phyloP scores from a whole-genome alignment of 2,329 filamentous ascomycete species.

The Nemania diffusa region DNA sequence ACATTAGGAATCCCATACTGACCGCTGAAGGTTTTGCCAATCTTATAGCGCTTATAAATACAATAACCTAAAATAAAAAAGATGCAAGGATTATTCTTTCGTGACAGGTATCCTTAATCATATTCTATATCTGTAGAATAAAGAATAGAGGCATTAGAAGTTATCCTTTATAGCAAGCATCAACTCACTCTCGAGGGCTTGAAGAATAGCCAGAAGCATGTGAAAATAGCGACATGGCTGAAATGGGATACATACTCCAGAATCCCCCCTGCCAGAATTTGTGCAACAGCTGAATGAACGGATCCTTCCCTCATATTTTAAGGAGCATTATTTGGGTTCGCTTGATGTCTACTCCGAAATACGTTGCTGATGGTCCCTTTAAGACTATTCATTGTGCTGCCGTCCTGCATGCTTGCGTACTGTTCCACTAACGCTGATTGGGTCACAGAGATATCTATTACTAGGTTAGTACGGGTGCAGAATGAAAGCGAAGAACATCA shows the following conservation, averaged over 20 bases:
- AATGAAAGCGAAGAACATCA: slow-evolving; percentile 1
- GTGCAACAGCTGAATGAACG: neutral
- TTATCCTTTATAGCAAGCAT: neutral
- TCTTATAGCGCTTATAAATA: neutral
- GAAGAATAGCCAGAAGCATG: neutral
- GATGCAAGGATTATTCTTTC: no score
- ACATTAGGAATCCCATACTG: slow-evolving; percentile 6
- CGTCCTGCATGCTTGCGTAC: slow-evolving; percentile 75
- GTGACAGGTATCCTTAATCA: slow-evolving; percentile 17
- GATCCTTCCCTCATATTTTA: neutral
- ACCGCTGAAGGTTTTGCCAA: slow-evolving; percentile 9
- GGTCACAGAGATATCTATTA: slow-evolving; percentile 79
- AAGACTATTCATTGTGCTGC: slow-evolving; percentile 64
- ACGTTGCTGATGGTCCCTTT: slow-evolving; percentile 77
- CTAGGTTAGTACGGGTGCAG: slow-evolving; percentile 28
- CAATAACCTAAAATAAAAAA: no score
- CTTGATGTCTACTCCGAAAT: slow-evolving; percentile 69
- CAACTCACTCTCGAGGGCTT: neutral
- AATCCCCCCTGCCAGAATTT: neutral
- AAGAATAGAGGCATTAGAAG: neutral
- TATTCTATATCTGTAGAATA: neutral
- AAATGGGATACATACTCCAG: neutral
- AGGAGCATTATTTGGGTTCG: slow-evolving; percentile 42
- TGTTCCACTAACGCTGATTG: slow-evolving; percentile 84
- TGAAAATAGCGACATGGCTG: neutral